These are phyloP conservation scores for Sedum album DNA, from an alignment of 164 flowering plant species.

Conservation along the genomic window DNA sequence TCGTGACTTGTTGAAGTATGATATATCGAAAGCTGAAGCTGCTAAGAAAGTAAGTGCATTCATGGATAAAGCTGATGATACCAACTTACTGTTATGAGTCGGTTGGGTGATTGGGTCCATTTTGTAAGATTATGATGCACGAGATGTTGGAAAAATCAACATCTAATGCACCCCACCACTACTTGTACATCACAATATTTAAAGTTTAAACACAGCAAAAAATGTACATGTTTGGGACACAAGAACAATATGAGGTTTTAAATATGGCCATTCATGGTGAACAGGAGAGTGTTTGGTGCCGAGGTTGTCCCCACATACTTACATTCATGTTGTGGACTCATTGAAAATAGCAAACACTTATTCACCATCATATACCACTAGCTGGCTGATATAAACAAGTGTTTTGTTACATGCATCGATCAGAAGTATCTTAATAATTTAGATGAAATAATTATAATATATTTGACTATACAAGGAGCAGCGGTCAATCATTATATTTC, in stretches of 20 bases:
- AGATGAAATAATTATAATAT: too few relatives aligned
- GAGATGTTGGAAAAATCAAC: not conserved
- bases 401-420: too few relatives aligned
- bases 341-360: not conserved
- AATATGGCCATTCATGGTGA: not conserved
- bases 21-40: not conserved
- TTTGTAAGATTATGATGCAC: not conserved
- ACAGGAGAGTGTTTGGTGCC: not conserved
- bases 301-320: constrained; percentile 1
- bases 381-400: not conserved
- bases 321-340: constrained; percentile 1
- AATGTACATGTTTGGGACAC: not conserved
- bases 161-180: too few relatives aligned
- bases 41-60: not conserved
- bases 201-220: not conserved
- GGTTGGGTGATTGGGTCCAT: not conserved
- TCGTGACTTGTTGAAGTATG: not conserved
- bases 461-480: too few relatives aligned
- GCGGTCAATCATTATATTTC: too few relatives aligned
- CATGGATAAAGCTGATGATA: too few relatives aligned
- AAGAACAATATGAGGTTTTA: not conserved
- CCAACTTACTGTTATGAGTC: too few relatives aligned
- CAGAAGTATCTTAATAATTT: too few relatives aligned
- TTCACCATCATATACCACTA: not conserved
- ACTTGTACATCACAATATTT: not conserved